Percentiles rank a stretch among this genome's conserved stretches.
phyloP scores from a whole-genome alignment of 768 basidiomycete species.

The Russula lepida region DNA sequence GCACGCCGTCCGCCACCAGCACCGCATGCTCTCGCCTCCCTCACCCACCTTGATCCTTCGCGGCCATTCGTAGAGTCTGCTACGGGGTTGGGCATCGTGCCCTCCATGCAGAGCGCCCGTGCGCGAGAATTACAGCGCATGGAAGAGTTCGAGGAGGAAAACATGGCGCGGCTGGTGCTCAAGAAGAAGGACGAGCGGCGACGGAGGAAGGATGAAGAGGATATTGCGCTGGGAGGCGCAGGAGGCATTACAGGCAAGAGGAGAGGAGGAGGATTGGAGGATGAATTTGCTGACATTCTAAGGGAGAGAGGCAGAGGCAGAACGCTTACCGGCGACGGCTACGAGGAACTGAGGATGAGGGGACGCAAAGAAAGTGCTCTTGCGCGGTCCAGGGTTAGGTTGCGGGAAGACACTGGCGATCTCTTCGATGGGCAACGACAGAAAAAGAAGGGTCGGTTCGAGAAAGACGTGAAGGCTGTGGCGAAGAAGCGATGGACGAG shows the following conservation, averaged over 20 bases:
- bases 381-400: constrained; percentile 44
- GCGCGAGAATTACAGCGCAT: constrained; percentile 74
- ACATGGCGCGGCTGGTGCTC: constrained; percentile 85
- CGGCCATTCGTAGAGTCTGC: constrained; percentile 65
- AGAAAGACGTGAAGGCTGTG: constrained; percentile 35
- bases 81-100: constrained; percentile 59
- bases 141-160: constrained; percentile 88
- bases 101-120: constrained; percentile 53
- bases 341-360: constrained; percentile 66
- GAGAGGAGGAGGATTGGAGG: constrained; percentile 65
- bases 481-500: constrained; percentile 27
- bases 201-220: constrained; percentile 73
- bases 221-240: constrained; percentile 77
- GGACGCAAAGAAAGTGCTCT: constrained; percentile 57
- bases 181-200: constrained; percentile 77
- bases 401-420: constrained; percentile 27
- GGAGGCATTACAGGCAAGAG: constrained; percentile 37
- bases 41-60: constrained; percentile 44
- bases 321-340: constrained; percentile 54
- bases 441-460: constrained; percentile 37
- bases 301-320: constrained; percentile 41
- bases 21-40: constrained; percentile 54
- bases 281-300: constrained; percentile 79
- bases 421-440: constrained; percentile 27
- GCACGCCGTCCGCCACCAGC: constrained; percentile 45